Evolutionary conservation across 768 basidiomycete species (phyloP), one percentile per base, ranked within the genome.

Genomic region (Termitomyces bulborhizus): DNA sequence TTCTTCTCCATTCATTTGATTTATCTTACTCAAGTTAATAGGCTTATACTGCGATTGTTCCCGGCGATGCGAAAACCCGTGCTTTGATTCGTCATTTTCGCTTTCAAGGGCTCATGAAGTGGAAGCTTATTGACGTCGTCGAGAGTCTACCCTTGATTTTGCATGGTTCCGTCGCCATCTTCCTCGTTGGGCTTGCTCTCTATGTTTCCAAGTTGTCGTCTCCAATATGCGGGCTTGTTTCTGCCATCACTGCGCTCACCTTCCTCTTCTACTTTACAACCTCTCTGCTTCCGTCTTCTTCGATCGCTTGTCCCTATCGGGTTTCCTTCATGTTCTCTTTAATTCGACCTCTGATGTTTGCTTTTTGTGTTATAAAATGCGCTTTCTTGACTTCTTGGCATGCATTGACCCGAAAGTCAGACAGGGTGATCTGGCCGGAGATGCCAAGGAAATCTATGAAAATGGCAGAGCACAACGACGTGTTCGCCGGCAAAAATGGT

Each of bases 31-130:
- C 36, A 16, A 11, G 36, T 37, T 4, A 37, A 27, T 26, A 49
- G 48, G 48, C 37, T 12, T 49, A 49, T 27, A 49, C 48, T 29
- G 36, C 37, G 3, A 6, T 27, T 39, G 48, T 50, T 11, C 48
- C 48, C 4, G 48, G 48, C 8, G 16, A 16, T 18, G 48, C 48
- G 0, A 27, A 39, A 39, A 50, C 37, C 15, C 48, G 48, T n/a
- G 48, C 48, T 50, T 24, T 50, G 6, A 50, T 29, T 27, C 48
- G 48, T 16, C 48, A 50, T 39, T 50, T 50, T n/a, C 48, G 48
- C 16, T 50, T 39, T 13, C 26, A 39, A 18, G 48, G 48, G 26
- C 36, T 50, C 3, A 12, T 29, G 26, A 50, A n/a, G 3, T 50
- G 48, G 48, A 50, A 27, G 37, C 48, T 50, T 6, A 26, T 36